Conservation (phyloP, 73 alveolate species). For the Tetrahymena thermophila region DNA sequence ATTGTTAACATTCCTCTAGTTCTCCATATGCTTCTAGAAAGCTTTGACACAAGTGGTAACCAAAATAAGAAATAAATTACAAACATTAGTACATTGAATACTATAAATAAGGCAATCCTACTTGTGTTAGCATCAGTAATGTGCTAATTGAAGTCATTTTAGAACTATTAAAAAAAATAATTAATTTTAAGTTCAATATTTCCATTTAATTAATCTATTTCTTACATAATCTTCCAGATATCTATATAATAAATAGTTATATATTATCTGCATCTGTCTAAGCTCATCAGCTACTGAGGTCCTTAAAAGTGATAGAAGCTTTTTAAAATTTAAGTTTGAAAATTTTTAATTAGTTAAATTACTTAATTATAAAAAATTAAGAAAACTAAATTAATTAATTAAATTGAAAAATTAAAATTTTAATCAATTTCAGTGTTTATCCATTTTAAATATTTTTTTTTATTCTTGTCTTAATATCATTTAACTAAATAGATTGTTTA, state of each 20-base stretch:
- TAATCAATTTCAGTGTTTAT: no score
- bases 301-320: not conserved
- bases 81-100: slow-evolving; percentile 21
- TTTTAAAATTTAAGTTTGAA: not conserved
- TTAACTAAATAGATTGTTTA: no score
- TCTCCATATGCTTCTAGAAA: slow-evolving; percentile 39
- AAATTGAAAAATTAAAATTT: no score
- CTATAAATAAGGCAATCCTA: slow-evolving; percentile 5
- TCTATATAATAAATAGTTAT: not conserved
- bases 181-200: not conserved
- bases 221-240: not conserved
- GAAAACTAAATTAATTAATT: no score
- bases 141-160: not conserved
- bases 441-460: no score
- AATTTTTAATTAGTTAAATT: no score
- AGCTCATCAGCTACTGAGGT: not conserved
- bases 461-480: no score
- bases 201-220: not conserved
- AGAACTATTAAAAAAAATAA: not conserved
- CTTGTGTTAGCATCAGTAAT: slow-evolving; percentile 13
- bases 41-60: slow-evolving; percentile 13
- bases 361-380: no score
- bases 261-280: not conserved
- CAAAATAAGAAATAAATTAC: slow-evolving; percentile 11
- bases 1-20: slow-evolving; percentile 37